Evolutionary conservation across 306 rosid genomes (phyloP), one percentile per base, ranked within the genome.

Genomic region (Morella rubra): DNA sequence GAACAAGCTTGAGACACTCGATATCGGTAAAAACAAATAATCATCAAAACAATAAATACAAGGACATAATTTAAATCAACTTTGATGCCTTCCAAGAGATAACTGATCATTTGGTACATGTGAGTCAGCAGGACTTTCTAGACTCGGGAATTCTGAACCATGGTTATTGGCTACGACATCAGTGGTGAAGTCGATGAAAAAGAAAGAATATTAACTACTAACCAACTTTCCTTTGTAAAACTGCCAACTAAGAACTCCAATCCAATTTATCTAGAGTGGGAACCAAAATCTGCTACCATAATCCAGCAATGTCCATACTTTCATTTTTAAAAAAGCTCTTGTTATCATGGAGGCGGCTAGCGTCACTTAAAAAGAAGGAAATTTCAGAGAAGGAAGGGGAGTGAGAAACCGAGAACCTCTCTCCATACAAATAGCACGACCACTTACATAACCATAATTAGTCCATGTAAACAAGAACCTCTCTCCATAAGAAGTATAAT

Each of bases 1-100:
- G 69, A 74, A 41, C 66, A 80, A n/a, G 9, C 81, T 56, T 73
- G 71, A 76, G 64, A 80, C 51, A 73, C 37, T 61, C 13, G 66
- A 76, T 32, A n/a, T 32, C 18, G 22, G 32, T 32, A 32, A 2
- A 32, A 32, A 32, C 37, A 2, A 32, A 32, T 32, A 32, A 32
- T 32, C 37, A 32, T 32, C 37, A 32, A 32, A 32, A 32, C 37
- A 32, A 32, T 32, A 64, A 16, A 41, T 32, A 8, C 16, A 65
- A 40, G 18, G 20, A n/a, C 71, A 65, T 42, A 27, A 6, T 66
- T 18, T 24, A 49, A 66, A 66, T 42, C 49, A 41, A 66, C 27
- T 60, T 60, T 4, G 22, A 42, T 65, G 71, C 42, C 27, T 18
- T 42, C 50, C 49, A 66, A 66, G 50, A 42, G 27, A 66, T 61